Conservation (phyloP, 2,329 filamentous ascomycete species). For the Blastomyces parvus region DNA sequence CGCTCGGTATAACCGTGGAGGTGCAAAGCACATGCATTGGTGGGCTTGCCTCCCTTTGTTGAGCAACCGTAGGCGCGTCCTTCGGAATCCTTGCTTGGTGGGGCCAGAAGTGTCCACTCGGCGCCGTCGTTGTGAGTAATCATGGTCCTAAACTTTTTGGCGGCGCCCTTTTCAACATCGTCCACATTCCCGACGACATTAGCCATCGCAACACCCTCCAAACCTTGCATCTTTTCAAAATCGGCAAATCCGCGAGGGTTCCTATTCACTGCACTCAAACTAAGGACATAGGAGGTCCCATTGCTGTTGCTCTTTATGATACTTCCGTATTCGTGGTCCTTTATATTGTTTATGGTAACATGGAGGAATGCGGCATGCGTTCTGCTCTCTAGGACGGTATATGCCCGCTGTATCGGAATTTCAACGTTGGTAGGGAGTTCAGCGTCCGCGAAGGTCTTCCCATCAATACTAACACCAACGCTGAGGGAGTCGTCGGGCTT, state of each 20-base stretch:
- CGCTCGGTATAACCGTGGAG: slow-evolving; percentile 95
- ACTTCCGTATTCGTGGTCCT: slow-evolving; percentile 63
- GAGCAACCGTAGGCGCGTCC: slow-evolving; percentile 63
- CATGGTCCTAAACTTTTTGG: slow-evolving; percentile 76
- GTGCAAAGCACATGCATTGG: slow-evolving; percentile 70
- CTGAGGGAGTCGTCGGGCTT: slow-evolving; percentile 56
- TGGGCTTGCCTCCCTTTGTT: slow-evolving; percentile 43
- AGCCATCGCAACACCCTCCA: slow-evolving; percentile 82
- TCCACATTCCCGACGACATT: slow-evolving; percentile 73
- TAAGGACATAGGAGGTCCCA: slow-evolving; percentile 87
- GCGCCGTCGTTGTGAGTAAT: slow-evolving; percentile 96
- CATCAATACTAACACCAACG: slow-evolving; percentile 77
- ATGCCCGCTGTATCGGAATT: slow-evolving; percentile 66
- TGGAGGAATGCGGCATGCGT: slow-evolving; percentile 92
- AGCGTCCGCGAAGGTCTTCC: slow-evolving; percentile 68
- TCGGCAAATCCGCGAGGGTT: slow-evolving; percentile 72
- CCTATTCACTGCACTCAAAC: slow-evolving; percentile 70
- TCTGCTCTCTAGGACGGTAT: slow-evolving; percentile 89
- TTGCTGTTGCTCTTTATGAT: slow-evolving; percentile 99
- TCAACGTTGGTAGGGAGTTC: slow-evolving; percentile 79
- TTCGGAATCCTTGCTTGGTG: slow-evolving; percentile 62
- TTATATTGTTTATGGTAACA: slow-evolving; percentile 62
- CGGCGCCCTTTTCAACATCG: slow-evolving; percentile 50
- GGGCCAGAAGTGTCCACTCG: slow-evolving; percentile 67
- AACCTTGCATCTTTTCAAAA: slow-evolving; percentile 87